These are phyloP conservation scores for Diplocarpon rosae DNA, from an alignment of 2,329 filamentous ascomycete species.

Conservation along the genomic window DNA sequence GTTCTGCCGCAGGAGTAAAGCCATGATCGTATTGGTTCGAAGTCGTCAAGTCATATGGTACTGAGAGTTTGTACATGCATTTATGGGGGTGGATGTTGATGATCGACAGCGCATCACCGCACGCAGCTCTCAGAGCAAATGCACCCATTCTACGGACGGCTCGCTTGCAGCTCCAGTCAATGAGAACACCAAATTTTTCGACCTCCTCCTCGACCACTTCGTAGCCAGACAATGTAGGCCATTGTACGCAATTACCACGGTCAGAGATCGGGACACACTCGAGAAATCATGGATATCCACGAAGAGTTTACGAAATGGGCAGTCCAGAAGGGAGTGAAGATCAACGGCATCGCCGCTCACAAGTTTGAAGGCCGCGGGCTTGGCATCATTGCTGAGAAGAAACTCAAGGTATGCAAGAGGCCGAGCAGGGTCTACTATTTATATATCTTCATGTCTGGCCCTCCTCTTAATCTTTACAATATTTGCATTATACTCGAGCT, in stretches of 20 bases:
- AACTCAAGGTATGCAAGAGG: slow-evolving; percentile 45
- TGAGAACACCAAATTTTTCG: too few species aligned
- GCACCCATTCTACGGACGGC: neutral
- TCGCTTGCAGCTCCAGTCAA: neutral
- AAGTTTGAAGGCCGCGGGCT: slow-evolving; percentile 63
- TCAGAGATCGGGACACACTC: neutral
- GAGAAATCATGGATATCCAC: slow-evolving; percentile 24
- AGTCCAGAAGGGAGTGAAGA: slow-evolving; percentile 47
- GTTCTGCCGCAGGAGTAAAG: slow-evolving; percentile 16
- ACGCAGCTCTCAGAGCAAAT: too few species aligned
- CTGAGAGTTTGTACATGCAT: too few species aligned
- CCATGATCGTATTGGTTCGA: slow-evolving; percentile 12
- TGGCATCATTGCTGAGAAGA: slow-evolving; percentile 61
- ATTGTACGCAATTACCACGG: neutral
- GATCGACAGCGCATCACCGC: too few species aligned
- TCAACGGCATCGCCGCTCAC: slow-evolving; percentile 56
- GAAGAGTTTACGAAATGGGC: slow-evolving; percentile 60
- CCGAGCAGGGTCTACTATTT: neutral
- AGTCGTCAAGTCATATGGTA: neutral
- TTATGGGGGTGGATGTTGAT: too few species aligned
- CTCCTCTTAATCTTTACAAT: neutral
- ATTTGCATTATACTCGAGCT: too few species aligned
- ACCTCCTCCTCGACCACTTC: too few species aligned
- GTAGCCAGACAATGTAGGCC: too few species aligned
- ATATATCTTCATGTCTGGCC: neutral